phyloP scores from a whole-genome alignment of 2,329 filamentous ascomycete species.

The Cladosporium colombiae region DNA sequence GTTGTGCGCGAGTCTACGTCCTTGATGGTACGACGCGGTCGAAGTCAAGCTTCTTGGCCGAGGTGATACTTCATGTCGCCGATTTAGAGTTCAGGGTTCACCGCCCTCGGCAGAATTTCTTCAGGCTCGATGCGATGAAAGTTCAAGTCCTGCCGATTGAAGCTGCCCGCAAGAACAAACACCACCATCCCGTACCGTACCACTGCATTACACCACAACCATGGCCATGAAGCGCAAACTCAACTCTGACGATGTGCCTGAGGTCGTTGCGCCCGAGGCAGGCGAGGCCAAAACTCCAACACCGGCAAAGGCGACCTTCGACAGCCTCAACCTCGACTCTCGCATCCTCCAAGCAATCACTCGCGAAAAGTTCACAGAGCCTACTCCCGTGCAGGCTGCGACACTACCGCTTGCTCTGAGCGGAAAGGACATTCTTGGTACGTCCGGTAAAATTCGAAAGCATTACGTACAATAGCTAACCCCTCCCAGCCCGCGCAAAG shows the following conservation, averaged over 20 bases:
- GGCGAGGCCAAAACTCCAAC: slow-evolving; percentile 21
- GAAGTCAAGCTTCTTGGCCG: too few species aligned
- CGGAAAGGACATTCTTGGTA: slow-evolving; percentile 79
- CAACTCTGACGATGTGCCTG: slow-evolving; percentile 50
- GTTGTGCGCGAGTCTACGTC: too few species aligned
- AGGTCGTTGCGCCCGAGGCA: slow-evolving; percentile 32
- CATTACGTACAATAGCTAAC: slow-evolving; percentile 22
- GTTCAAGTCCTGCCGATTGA: neutral
- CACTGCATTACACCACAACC: neutral
- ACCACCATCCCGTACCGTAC: neutral
- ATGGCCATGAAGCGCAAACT: slow-evolving; percentile 50
- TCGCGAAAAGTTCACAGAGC: slow-evolving; percentile 78
- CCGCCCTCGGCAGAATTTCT: neutral
- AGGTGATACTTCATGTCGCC: too few species aligned
- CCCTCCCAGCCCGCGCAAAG: slow-evolving; percentile 72
- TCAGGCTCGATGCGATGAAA: neutral
- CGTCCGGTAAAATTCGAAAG: slow-evolving; percentile 12
- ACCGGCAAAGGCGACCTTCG: slow-evolving; percentile 58
- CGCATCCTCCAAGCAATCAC: slow-evolving; percentile 83
- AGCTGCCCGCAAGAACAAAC: neutral
- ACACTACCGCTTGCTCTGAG: slow-evolving; percentile 85
- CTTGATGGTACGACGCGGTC: too few species aligned
- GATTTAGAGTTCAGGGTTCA: neutral
- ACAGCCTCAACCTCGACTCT: slow-evolving; percentile 76
- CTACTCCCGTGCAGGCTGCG: slow-evolving; percentile 84